A percentile compares a stretch with the other conserved stretches of the same genome.
Evolutionary conservation across 805 yeast species (phyloP).

Genomic region (Ogataea methylovora): DNA sequence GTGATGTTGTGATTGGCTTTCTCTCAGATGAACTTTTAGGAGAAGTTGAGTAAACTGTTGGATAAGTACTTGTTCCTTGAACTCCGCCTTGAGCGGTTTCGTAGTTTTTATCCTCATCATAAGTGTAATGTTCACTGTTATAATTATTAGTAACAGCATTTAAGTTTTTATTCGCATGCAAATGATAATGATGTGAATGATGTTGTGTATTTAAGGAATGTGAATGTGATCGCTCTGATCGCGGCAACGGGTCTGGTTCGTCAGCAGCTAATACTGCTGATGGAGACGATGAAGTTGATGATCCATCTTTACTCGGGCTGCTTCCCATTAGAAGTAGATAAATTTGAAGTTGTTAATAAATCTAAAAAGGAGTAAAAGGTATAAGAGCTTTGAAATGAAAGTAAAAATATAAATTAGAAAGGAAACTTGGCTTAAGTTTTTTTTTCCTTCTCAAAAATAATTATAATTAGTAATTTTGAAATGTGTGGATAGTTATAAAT

Average conservation of each 20-base stretch:
- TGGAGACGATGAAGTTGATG: conserved; percentile 26
- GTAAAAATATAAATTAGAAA: too few relatives aligned
- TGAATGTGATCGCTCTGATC: conserved; percentile 17
- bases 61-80: conserved; percentile 3
- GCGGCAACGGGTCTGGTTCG: conserved; percentile 28
- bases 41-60: conserved; percentile 1
- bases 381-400: too few relatives aligned
- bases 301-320: conserved; percentile 32
- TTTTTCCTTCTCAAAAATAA: too few relatives aligned
- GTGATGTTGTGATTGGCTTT: conserved; percentile 2
- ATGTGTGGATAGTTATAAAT: too few relatives aligned
- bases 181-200: conserved; percentile 5
- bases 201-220: conserved; percentile 7
- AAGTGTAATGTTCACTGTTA: conserved; percentile 1
- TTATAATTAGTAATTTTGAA: too few relatives aligned
- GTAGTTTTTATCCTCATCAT: conserved; percentile 3
- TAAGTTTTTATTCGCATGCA: neutral
- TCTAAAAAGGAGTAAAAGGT: too few relatives aligned
- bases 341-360: too few relatives aligned
- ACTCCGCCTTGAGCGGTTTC: too few relatives aligned
- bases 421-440: too few relatives aligned
- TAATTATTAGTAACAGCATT: neutral
- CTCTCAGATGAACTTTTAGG: conserved; percentile 1
- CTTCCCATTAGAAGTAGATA: conserved; percentile 24
- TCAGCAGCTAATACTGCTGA: conserved; percentile 19